Conservation (phyloP, 202 grass and related monocot genomes). For the Setaria italica region DNA sequence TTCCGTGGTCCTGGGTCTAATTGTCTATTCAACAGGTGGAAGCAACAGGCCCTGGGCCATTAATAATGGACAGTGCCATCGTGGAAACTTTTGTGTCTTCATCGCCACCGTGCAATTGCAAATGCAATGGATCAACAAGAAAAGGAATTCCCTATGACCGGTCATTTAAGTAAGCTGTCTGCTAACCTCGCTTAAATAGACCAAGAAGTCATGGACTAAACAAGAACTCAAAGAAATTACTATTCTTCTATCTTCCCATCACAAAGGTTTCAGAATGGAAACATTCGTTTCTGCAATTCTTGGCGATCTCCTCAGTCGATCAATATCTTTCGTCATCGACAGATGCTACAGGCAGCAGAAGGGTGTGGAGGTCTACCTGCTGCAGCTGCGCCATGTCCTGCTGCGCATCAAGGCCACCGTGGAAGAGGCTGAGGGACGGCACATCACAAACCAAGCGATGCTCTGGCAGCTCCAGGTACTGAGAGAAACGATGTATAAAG, state of each 20-base stretch:
- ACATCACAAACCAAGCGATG: slow-evolving; percentile 36
- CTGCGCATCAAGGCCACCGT: slow-evolving; percentile 14
- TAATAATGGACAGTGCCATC: neutral
- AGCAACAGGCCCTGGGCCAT: neutral
- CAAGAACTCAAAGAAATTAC: neutral
- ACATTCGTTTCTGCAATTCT: neutral
- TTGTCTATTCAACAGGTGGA: neutral
- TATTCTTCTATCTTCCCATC: neutral
- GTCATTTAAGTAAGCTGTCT: neutral
- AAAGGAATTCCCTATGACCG: neutral
- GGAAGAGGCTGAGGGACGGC: slow-evolving; percentile 29
- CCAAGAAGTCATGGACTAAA: neutral
- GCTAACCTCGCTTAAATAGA: neutral
- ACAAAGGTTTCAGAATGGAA: slow-evolving; percentile 38
- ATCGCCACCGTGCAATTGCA: no score
- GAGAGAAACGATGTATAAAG: slow-evolving; percentile 28
- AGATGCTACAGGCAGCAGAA: slow-evolving; percentile 3
- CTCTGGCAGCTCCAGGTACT: slow-evolving; percentile 28
- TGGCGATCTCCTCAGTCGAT: slow-evolving; percentile 22
- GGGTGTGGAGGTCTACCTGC: neutral
- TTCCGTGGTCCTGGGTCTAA: neutral
- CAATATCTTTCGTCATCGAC: slow-evolving; percentile 22
- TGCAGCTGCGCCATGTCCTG: neutral
- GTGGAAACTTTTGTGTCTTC: neutral
- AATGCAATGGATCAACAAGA: neutral